Evolutionary conservation across 768 basidiomycete species (phyloP).

Genomic region (Panaeolus cyanescens): DNA sequence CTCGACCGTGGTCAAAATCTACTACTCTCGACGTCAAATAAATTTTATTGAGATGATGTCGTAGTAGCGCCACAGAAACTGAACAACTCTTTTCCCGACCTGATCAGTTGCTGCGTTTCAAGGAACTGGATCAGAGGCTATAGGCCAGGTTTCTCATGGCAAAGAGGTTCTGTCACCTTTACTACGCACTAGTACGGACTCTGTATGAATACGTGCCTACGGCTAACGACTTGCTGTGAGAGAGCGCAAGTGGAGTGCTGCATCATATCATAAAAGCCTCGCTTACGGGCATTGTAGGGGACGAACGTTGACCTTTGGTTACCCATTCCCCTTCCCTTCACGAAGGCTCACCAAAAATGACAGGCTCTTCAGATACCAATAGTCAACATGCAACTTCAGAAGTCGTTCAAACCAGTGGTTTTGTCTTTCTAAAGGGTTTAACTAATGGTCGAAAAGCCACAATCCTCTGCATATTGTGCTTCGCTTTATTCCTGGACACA

Average conservation of each 20-base stretch:
- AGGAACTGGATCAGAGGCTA: neutral
- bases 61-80: neutral
- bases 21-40: neutral
- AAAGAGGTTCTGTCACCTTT: neutral
- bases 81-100: neutral
- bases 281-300: neutral
- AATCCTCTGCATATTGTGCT: slow-evolving; percentile 38
- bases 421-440: slow-evolving; percentile 8
- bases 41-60: neutral
- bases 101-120: neutral
- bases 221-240: neutral
- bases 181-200: neutral
- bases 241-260: neutral
- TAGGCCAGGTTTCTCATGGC: neutral
- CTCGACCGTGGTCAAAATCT: neutral
- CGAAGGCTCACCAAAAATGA: neutral
- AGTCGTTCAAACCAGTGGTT: neutral
- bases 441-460: slow-evolving; percentile 10
- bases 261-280: neutral
- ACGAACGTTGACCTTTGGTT: neutral
- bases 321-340: neutral
- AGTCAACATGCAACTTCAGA: neutral
- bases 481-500: slow-evolving; percentile 44
- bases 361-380: neutral
- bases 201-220: no score